Evolutionary conservation across 2,329 filamentous ascomycete species (phyloP), one percentile per base, ranked within the genome.

Genomic region (Fonsecaea multimorphosa): DNA sequence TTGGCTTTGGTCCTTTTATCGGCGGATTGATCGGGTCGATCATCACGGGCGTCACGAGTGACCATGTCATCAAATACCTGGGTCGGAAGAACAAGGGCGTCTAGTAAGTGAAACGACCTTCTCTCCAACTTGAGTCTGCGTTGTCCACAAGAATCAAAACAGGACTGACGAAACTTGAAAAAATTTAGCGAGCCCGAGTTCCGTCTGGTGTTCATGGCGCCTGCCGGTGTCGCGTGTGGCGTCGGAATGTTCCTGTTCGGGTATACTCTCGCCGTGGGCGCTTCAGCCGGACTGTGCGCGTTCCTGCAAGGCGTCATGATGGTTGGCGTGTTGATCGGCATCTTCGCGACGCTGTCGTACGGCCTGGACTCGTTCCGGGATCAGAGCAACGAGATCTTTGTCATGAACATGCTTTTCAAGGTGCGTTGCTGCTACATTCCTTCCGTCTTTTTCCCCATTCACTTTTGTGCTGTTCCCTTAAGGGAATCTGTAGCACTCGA

Each of bases 71-170:
- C 11, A 73, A 81, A 22, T 73, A 69, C 57, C 71, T 83, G 1
- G 79, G 80, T 0, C 74, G 77, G 4, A 76, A 78, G 36, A 81
- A 81, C 70, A 73, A 76, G 34, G 80, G 80, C 44, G 74, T 79
- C 63, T 71, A 76, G 71, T 73, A 68, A 51, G 71, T 72, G 46
- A 8, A n/a, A 34, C 38, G 27, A 5, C 31, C 16, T 57, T 31
- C 55, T 34, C 5, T 12, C n/a, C 16, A 8, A 31, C 8, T 31
- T 8, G 29, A 31, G 29, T 31, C 29, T 8, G 29, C 3, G n/a
- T n/a, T n/a, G 11, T 19, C 52, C 32, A 22, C 8, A 22, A 7
- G 27, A 31, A 31, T 34, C 29, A 27, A 31, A 16, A 32, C 14
- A 2, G 31, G 16, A 16, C 49, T 52, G 57, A 51, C 44, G n/a